These are phyloP conservation scores for Cytospora chrysosperma DNA, from an alignment of 2,329 filamentous ascomycete genomes.

Conservation along the genomic window DNA sequence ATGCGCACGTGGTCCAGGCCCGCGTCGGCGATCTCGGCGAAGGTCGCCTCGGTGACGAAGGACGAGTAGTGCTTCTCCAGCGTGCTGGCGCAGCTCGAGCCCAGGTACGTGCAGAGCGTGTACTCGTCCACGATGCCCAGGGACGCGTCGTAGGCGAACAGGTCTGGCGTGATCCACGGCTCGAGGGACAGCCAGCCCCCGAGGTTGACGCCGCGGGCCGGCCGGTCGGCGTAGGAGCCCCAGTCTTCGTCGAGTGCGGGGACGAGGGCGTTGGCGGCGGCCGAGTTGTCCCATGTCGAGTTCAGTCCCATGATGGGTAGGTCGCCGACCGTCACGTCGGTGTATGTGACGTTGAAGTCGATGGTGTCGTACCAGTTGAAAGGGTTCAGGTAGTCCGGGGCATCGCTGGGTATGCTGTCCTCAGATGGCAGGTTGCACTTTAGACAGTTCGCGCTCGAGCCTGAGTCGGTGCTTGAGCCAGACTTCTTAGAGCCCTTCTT, in stretches of 20 bases:
- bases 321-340: slow-evolving; percentile 76
- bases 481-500: slow-evolving; percentile 52
- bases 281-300: slow-evolving; percentile 80
- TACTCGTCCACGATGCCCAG: slow-evolving; percentile 83
- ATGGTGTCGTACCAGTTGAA: slow-evolving; percentile 88
- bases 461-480: slow-evolving; percentile 25
- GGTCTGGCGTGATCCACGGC: slow-evolving; percentile 91
- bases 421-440: slow-evolving; percentile 51
- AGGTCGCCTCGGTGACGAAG: slow-evolving; percentile 83
- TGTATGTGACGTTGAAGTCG: slow-evolving; percentile 95
- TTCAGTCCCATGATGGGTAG: slow-evolving; percentile 90
- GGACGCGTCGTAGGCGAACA: slow-evolving; percentile 68
- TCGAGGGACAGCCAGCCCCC: slow-evolving; percentile 94
- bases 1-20: slow-evolving; percentile 97
- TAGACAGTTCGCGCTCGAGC: slow-evolving; percentile 30
- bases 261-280: slow-evolving; percentile 74
- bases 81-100: slow-evolving; percentile 60
- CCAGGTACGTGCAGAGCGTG: slow-evolving; percentile 72
- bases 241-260: slow-evolving; percentile 74
- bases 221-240: slow-evolving; percentile 71
- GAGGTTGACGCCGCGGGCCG: slow-evolving; percentile 86
- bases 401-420: slow-evolving; percentile 57
- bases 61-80: slow-evolving; percentile 91
- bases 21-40: slow-evolving; percentile 78
- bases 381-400: slow-evolving; percentile 81